Evolutionary conservation across 805 yeast genomes (phyloP), one percentile per base, ranked within the genome.

Genomic region (Torulaspora quercuum): DNA sequence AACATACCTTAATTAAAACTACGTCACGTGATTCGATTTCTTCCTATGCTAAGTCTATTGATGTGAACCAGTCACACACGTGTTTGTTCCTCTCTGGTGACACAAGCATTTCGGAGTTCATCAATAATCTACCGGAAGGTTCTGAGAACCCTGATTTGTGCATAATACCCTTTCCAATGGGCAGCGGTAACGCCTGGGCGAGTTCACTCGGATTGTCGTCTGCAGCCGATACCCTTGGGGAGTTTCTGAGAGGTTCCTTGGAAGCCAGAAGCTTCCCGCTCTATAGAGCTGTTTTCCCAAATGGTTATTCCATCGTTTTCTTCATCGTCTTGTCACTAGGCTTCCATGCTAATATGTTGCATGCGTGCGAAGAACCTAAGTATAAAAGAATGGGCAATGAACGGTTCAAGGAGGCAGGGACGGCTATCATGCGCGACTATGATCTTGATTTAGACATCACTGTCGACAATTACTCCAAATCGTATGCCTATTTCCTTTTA

Each of bases 171-270:
- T 56, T 89, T 10, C 95, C 96, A 0, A 68, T 78, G 41, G 97
- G 97, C 1, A 82, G 95, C 1, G 97, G 95, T 0, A 89, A 89
- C 56, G 88, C 95, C 1, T 65, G 86, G 41, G 74, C 85, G 2
- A 70, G 73, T 15, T 80, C 95, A 0, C 47, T 79, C 2, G 78
- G 76, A 0, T 41, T 73, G 3, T 31, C 35, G 0, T 53, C 58
- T 17, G 65, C 68, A 9, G 37, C 61, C 1, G 39, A 44, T 0
- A 67, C 75, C 0, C 46, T 76, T 3, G 44, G 55, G 15, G 52
- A 59, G 11, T 52, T 75, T 3, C 48, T 75, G 21, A 35, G 34
- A 3, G 32, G 37, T 12, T 26, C 47, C 8, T 27, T 48, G 26
- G 29, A 13, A 3, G 13, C 44, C 0, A 46, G 45, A 3, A 23